phyloP scores from a whole-genome alignment of 2,329 filamentous ascomycete species.

The Pseudogymnoascus sp. region DNA sequence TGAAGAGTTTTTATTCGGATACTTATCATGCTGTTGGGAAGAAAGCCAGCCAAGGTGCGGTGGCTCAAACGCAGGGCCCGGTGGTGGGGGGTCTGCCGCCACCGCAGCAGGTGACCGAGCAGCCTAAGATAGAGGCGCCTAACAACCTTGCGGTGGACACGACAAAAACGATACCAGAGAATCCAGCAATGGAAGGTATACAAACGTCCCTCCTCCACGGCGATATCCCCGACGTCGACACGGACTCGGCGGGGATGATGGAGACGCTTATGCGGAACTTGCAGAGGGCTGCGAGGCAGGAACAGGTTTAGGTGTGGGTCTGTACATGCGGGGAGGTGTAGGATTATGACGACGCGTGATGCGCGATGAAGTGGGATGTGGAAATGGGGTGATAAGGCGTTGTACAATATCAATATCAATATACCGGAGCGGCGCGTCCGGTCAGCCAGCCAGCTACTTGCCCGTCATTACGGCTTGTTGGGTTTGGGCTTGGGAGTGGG shows the following conservation, averaged over 20 bases:
- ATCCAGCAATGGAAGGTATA: background rate
- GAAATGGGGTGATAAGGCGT: background rate
- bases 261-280: slow-evolving; percentile 5
- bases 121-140: too few relatives aligned
- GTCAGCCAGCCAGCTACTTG: background rate
- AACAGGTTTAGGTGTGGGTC: background rate
- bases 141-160: background rate
- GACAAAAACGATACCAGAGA: background rate
- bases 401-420: background rate
- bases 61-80: background rate
- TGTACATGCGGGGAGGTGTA: slow-evolving; percentile 1
- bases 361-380: background rate
- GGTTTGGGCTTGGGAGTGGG: background rate
- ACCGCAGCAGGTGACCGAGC: background rate
- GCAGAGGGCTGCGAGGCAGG: background rate
- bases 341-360: background rate
- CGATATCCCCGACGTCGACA: background rate
- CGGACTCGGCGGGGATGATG: background rate
- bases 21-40: background rate
- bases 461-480: background rate
- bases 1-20: background rate
- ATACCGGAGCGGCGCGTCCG: background rate
- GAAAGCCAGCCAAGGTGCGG: background rate
- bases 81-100: background rate
- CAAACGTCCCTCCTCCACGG: background rate